Percentiles rank a stretch among this genome's conserved stretches.
phyloP scores from a whole-genome alignment of 768 basidiomycete genomes.

The Aureoboletus auriporus region DNA sequence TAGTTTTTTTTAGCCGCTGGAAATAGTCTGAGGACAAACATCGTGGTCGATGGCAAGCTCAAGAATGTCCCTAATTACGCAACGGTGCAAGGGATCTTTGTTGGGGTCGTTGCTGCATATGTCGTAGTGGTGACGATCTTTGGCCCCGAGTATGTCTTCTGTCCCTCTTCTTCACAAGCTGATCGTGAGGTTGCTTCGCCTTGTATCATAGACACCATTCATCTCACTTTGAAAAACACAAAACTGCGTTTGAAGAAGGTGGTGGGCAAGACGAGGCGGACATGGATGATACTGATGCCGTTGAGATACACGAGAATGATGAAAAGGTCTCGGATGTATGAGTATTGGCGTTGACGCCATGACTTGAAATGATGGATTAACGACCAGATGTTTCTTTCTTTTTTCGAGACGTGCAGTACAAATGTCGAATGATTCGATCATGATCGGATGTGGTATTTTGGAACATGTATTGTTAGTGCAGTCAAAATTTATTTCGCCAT shows the following conservation, averaged over 20 bases:
- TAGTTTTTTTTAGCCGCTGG: conserved; percentile 47
- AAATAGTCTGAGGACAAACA: conserved; percentile 46
- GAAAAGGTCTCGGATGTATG: conserved; percentile 18
- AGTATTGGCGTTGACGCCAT: neutral
- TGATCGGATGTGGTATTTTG: neutral
- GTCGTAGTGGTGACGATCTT: conserved; percentile 71
- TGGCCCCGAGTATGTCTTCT: conserved; percentile 63
- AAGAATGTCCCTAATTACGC: conserved; percentile 60
- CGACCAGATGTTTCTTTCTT: neutral
- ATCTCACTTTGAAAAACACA: conserved; percentile 81
- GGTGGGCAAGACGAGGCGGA: conserved; percentile 51
- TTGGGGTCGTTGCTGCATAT: conserved; percentile 77
- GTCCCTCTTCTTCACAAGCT: neutral
- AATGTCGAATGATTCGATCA: neutral
- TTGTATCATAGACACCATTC: conserved; percentile 53
- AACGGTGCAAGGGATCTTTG: conserved; percentile 82
- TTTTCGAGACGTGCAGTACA: neutral
- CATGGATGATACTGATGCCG: conserved; percentile 16
- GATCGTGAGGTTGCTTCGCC: neutral
- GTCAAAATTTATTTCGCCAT: neutral
- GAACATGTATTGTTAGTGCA: too few species aligned
- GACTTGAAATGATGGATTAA: neutral
- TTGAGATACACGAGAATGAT: conserved; percentile 15
- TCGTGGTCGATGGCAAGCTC: conserved; percentile 36
- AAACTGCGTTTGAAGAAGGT: conserved; percentile 75